Evolutionary conservation across 176 grass and related monocot species (phyloP), one percentile per base, ranked within the genome.

Genomic region (Pontederia crassipes): DNA sequence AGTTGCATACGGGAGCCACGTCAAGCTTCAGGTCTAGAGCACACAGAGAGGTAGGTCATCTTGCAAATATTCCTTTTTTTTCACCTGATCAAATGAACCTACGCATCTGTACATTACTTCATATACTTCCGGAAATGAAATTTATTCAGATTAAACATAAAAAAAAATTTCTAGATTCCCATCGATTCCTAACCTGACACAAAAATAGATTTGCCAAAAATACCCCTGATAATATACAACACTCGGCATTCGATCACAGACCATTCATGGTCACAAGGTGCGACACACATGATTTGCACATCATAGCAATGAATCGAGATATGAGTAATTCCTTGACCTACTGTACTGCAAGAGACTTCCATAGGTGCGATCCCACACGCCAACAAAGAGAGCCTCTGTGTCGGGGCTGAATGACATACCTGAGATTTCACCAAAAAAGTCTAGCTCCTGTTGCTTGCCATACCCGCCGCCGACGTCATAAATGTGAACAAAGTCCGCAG

Each of bases 391-490:
- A 15, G 91, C 73, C 35, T 90, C 80, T 0, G 86, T 78, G 0
- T 97, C 92, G 0, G 83, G 83, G 51, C 84, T 90, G 28, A 97
- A 70, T 0, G 92, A 85, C 15, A 90, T 73, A 54, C 92, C 92
- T 0, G 84, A 97, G 26, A 97, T 87, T 55, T 97, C 92, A 1
- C 92, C 92, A 11, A 97, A 97, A 17, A 97, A 97, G 67, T 97
- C 92, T 0, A 91, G 78, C 83, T 96, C 92, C 61, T 97, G 92
- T 48, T 75, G 72, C 59, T 77, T 88, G 46, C 61, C 75, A 66
- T 97, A 97, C 63, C 68, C 75, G 0, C 60, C 60, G 0, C 65
- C 16, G 0, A 67, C 12, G 0, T 71, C 72, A 56, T 85, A 91
- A 12, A 97, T 66, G 12, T 97, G 92, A 48, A 97, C 92, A 1